Evolutionary conservation across 371 early-diverging fungal genomes (phyloP).

Genomic region (Mortierella sp.): DNA sequence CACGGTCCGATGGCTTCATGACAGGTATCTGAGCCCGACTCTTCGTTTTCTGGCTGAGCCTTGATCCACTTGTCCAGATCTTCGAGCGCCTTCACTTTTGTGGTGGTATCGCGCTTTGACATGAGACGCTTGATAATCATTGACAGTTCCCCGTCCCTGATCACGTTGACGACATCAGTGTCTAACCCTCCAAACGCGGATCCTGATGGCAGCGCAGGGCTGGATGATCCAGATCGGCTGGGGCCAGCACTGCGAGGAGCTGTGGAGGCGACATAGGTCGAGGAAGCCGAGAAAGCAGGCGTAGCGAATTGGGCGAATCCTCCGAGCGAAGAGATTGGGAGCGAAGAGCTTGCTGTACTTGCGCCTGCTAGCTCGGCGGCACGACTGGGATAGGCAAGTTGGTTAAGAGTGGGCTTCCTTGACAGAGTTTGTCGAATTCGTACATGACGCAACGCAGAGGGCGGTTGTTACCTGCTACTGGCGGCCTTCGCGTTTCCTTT

Average conservation of each 20-base stretch:
- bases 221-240: slow-evolving; percentile 44
- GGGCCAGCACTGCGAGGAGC: slow-evolving; percentile 28
- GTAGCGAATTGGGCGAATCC: slow-evolving; percentile 74
- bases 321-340: slow-evolving; percentile 65
- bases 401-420: not conserved
- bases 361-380: slow-evolving; percentile 72
- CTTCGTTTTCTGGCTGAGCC: slow-evolving; percentile 49
- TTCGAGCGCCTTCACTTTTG: slow-evolving; percentile 77
- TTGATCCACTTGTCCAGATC: slow-evolving; percentile 67
- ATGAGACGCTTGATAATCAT: slow-evolving; percentile 70
- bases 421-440: not conserved
- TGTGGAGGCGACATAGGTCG: slow-evolving; percentile 43
- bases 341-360: slow-evolving; percentile 54
- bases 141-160: slow-evolving; percentile 60
- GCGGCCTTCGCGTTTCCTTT: slow-evolving; percentile 79
- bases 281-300: slow-evolving; percentile 44
- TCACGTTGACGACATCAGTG: slow-evolving; percentile 30
- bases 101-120: slow-evolving; percentile 71
- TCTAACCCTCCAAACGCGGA: slow-evolving; percentile 26
- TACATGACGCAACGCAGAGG: not conserved
- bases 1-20: slow-evolving; percentile 54
- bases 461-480: slow-evolving; percentile 73
- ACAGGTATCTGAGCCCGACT: slow-evolving; percentile 38
- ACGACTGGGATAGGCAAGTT: slow-evolving; percentile 59
- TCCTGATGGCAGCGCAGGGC: slow-evolving; percentile 24